phyloP scores from a whole-genome alignment of 306 rosid species.

The Cucurbita argyrosperma region DNA sequence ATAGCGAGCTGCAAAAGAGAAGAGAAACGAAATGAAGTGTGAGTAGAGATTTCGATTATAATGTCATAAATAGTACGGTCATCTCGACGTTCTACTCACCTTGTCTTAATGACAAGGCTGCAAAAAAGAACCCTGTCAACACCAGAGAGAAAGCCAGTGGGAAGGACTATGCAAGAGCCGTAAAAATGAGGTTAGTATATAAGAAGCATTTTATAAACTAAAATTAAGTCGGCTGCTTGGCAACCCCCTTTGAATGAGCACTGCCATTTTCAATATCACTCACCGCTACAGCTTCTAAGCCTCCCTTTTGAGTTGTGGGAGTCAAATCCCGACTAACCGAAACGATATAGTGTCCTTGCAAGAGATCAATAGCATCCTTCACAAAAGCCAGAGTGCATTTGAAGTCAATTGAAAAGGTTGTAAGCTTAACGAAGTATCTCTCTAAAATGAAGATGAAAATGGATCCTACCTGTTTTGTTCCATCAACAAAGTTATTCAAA shows the following conservation, averaged over 20 bases:
- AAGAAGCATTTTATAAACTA: background rate
- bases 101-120: constrained; percentile 73
- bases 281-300: constrained; percentile 91
- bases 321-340: constrained; percentile 60
- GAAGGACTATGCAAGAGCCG: constrained; percentile 53
- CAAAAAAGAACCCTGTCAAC: constrained; percentile 61
- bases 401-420: background rate
- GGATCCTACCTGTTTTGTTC: constrained; percentile 65
- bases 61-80: background rate
- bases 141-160: constrained; percentile 69
- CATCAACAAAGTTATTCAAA: constrained; percentile 71
- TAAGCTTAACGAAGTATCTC: background rate
- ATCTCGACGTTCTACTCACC: constrained; percentile 28
- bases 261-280: constrained; percentile 20
- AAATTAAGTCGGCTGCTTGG: background rate
- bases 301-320: constrained; percentile 57
- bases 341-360: constrained; percentile 94
- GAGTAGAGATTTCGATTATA: background rate
- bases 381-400: constrained; percentile 12
- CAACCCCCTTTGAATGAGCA: background rate
- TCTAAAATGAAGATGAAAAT: constrained; percentile 12
- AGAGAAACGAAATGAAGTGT: background rate
- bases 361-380: constrained; percentile 96
- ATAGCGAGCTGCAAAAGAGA: constrained; percentile 39
- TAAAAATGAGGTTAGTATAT: background rate